These are phyloP conservation scores for Scedosporium dehoogii DNA, from an alignment of 2,329 filamentous ascomycete species.

Conservation along the genomic window DNA sequence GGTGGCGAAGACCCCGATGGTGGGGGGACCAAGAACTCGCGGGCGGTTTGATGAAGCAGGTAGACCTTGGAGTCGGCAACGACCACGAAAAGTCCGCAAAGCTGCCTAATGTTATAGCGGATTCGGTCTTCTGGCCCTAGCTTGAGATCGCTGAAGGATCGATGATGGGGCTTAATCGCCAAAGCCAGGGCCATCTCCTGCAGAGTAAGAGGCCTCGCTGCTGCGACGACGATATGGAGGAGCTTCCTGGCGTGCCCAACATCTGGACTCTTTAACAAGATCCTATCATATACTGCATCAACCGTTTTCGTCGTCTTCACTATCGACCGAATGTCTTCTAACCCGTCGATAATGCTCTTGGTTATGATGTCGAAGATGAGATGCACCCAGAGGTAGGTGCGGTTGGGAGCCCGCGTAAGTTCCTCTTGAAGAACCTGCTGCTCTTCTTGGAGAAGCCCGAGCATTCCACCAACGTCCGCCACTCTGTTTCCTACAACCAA, in stretches of 20 bases:
- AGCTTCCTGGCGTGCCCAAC: constrained; percentile 9
- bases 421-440: constrained; percentile 1
- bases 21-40: constrained; percentile 18
- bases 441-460: constrained; percentile 4
- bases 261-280: constrained; percentile 13
- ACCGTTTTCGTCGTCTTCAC: constrained; percentile 12
- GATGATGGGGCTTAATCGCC: neutral
- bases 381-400: constrained; percentile 18
- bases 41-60: constrained; percentile 21
- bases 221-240: constrained; percentile 16
- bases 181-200: constrained; percentile 15
- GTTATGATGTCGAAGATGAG: constrained; percentile 12
- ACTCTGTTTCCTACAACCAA: constrained; percentile 10
- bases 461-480: constrained; percentile 7
- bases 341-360: too few species aligned
- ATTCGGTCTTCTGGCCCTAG: constrained; percentile 5
- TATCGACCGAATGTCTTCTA: too few species aligned
- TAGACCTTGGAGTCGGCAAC: constrained; percentile 14
- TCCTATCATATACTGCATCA: constrained; percentile 17
- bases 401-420: constrained; percentile 8
- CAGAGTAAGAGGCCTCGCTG: constrained; percentile 14
- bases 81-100: constrained; percentile 23
- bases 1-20: neutral
- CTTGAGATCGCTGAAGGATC: neutral
- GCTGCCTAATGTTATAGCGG: constrained; percentile 11